These are phyloP conservation scores for Russula earlei DNA, from an alignment of 768 basidiomycete genomes.

Conservation along the genomic window DNA sequence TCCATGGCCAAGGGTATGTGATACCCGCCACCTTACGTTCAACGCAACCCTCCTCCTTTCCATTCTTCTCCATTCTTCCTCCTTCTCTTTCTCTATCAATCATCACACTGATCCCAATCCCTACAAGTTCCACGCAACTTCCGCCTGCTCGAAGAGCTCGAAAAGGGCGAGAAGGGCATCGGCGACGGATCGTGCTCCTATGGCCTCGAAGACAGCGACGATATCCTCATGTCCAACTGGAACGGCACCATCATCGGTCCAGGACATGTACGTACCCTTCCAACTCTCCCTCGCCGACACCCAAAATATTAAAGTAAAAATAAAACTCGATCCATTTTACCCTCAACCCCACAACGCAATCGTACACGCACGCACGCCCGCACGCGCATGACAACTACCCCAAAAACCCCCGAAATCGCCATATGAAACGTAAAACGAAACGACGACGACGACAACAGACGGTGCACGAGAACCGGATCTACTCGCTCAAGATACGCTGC, in stretches of 20 bases:
- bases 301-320: background rate
- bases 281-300: background rate
- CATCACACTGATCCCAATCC: background rate
- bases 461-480: slow-evolving; percentile 98
- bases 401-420: background rate
- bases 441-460: too few species aligned
- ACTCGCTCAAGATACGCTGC: slow-evolving; percentile 86
- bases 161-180: slow-evolving; percentile 99
- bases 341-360: background rate
- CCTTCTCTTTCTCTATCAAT: background rate
- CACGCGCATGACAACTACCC: background rate
- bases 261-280: slow-evolving; percentile 64
- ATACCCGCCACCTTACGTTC: background rate
- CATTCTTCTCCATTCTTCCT: too few species aligned
- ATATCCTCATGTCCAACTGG: slow-evolving; percentile 97
- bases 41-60: background rate
- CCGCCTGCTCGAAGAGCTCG: slow-evolving; percentile 93
- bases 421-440: background rate
- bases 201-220: slow-evolving; percentile 89
- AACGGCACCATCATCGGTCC: slow-evolving; percentile 99
- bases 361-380: slow-evolving; percentile 6
- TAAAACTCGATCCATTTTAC: background rate
- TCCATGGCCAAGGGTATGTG: slow-evolving; percentile 2
- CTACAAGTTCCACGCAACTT: slow-evolving; percentile 88
- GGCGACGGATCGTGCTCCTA: slow-evolving; percentile 98